Evolutionary conservation across 768 basidiomycete genomes (phyloP).

Genomic region (Boletus pseudo-olivaceus): DNA sequence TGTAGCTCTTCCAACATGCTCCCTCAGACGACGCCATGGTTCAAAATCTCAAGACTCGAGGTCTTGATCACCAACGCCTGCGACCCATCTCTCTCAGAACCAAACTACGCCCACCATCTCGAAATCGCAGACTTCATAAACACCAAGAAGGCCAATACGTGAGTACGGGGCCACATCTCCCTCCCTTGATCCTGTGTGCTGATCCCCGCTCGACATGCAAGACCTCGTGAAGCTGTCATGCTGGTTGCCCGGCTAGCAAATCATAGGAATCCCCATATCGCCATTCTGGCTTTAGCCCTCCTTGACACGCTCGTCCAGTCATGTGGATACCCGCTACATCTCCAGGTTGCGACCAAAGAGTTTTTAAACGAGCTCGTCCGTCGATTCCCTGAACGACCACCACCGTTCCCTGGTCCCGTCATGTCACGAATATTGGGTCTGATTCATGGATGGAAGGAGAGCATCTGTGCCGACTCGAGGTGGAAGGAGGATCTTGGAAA

Average conservation of each 20-base stretch:
- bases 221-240: slow-evolving; percentile 91
- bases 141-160: slow-evolving; percentile 95
- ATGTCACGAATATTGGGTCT: slow-evolving; percentile 94
- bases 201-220: slow-evolving; percentile 27
- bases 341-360: slow-evolving; percentile 96
- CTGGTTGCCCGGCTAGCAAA: slow-evolving; percentile 80
- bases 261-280: slow-evolving; percentile 89
- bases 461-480: slow-evolving; percentile 81
- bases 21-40: slow-evolving; percentile 50
- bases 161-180: slow-evolving; percentile 26
- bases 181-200: not conserved
- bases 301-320: slow-evolving; percentile 91
- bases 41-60: slow-evolving; percentile 60
- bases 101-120: slow-evolving; percentile 88
- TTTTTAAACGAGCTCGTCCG: slow-evolving; percentile 98
- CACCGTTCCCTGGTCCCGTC: slow-evolving; percentile 89
- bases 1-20: slow-evolving; percentile 39
- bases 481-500: slow-evolving; percentile 97
- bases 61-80: slow-evolving; percentile 78
- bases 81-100: slow-evolving; percentile 80
- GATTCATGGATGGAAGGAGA: slow-evolving; percentile 93
- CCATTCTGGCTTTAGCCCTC: slow-evolving; percentile 79
- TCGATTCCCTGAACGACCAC: slow-evolving; percentile 95
- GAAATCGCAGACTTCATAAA: slow-evolving; percentile 94
- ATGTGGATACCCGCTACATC: slow-evolving; percentile 96